Base-by-base conservation (phyloP, 2,329 filamentous ascomycete genomes). In the Aspergillus proliferans region DNA sequence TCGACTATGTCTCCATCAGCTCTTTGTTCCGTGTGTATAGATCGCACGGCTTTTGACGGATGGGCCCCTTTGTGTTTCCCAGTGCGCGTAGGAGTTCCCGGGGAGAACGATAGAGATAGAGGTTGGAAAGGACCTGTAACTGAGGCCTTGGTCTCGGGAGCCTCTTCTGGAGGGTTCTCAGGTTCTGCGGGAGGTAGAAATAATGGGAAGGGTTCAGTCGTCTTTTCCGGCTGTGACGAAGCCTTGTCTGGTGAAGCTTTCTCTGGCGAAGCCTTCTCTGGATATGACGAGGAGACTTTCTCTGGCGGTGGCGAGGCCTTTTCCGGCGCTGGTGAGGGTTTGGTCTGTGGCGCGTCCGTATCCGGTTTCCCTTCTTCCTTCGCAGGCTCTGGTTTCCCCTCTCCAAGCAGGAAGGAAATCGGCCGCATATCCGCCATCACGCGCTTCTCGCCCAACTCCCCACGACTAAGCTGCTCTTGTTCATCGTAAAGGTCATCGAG, bases 401-500 rank as follows among this genome's bases (percentile, higher is more conserved):
- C 18, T 1, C 63, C 62, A 7, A 70, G 55, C 6, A 70, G 57
- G 50, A 64, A 68, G 14, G 59, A 66, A 28, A 70, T 54, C 1
- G 62, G 65, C 43, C 55, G 50, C 45, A 48, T 51, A 38, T 66
- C 61, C 28, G 60, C 67, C 58, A 69, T 58, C 1, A 51, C 42
- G 3, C 65, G 68, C 50, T 65, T 60, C 33, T 69, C 68, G 45
- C 65, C 72, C 28, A 71, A 69, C 14, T 65, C 62, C 36, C 73
- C 65, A 3, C 46, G 46, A 3, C 47, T 54, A 4, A 56, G 45
- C 14, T 66, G 61, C 41, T 77, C 74, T 57, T 86, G 85, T 54
- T 81, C 72, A 6, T 72, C 62, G 49, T 88, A 80, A 15, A 92
- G 73, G 0, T 70, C 53, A 45, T 88, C 77, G 0, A 95, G 75